Evolutionary conservation across 495 filamentous ascomycete species (phyloP), one percentile per base, ranked within the genome.

Genomic region (Penicillium lagena): DNA sequence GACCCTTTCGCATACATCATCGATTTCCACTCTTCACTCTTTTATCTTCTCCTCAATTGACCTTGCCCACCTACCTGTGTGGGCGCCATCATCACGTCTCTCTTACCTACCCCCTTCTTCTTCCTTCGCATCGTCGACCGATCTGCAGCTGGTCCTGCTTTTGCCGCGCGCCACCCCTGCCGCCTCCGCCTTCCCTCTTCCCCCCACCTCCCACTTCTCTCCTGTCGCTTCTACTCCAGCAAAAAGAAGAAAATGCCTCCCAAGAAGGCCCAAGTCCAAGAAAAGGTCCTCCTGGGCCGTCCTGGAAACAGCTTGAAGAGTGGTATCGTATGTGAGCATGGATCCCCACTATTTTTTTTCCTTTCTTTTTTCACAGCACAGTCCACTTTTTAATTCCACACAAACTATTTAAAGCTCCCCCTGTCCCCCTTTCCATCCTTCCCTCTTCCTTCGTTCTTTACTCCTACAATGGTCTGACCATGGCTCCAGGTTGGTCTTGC

Each of bases 251-350:
- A 66, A 63, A 77, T 78, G 74, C 63, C 70, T 51, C 74, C 74
- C 53, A 77, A 78, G 65, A 78, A 78, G 56, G 66, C 71, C 35
- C 63, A 56, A 51, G 68, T 74, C 39, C 71, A 75, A 64, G 73
- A 79, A 54, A 77, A 79, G 65, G 61, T 79, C 55, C 71, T 71
- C 46, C 77, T 99, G 63, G 94, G 94, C 62, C 80, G 94, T 60
- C 94, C 94, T 45, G 94, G 94, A 56, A 99, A 99, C 77, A 96
- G 82, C 74, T 73, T 99, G 71, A 99, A 97, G 82, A 94, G 87
- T 73, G 94, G 94, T 78, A 99, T 99, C 81, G 94, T 96, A 85
- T 78, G 87, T 82, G 72, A 72, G 73, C 68, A 63, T 44, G 43
- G 62, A 56, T 67, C 63, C 71, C 64, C 66, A 63, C 51, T 56